phyloP scores from a whole-genome alignment of 78 protist genomes.

The Acrasis kona region DNA sequence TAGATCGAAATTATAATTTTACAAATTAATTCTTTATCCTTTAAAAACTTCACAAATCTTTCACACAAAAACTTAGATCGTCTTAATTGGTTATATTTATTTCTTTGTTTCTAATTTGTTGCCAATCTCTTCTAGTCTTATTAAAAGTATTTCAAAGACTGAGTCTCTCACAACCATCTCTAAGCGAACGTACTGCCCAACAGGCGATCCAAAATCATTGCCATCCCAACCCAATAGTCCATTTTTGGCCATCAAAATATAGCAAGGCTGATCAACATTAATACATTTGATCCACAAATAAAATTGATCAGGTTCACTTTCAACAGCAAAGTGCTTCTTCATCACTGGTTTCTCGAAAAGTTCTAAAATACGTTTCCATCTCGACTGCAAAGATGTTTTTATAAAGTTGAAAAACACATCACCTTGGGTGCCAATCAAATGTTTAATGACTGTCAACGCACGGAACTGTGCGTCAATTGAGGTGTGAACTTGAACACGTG shows the following conservation, averaged over 20 bases:
- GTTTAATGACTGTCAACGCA: background rate
- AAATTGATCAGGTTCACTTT: background rate
- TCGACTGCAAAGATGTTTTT: background rate
- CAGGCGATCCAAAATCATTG: too few relatives aligned
- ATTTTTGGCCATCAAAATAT: background rate
- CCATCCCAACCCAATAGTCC: background rate
- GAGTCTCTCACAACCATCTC: too few relatives aligned
- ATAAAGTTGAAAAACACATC: background rate
- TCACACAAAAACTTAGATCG: too few relatives aligned
- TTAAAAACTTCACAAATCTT: too few relatives aligned
- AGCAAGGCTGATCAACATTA: background rate
- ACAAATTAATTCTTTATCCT: too few relatives aligned
- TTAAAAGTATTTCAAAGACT: too few relatives aligned
- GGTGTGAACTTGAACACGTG: background rate
- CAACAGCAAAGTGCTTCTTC: background rate
- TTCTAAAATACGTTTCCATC: background rate
- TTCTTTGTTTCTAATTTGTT: too few relatives aligned
- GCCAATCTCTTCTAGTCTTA: too few relatives aligned
- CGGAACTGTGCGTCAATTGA: slow-evolving; percentile 8
- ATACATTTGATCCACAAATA: background rate
- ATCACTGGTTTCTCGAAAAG: background rate
- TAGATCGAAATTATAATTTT: too few relatives aligned
- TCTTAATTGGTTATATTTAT: too few relatives aligned
- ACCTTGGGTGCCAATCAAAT: background rate
- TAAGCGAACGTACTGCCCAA: too few relatives aligned